Evolutionary conservation across 768 basidiomycete species (phyloP).

Genomic region (Mycena pura): DNA sequence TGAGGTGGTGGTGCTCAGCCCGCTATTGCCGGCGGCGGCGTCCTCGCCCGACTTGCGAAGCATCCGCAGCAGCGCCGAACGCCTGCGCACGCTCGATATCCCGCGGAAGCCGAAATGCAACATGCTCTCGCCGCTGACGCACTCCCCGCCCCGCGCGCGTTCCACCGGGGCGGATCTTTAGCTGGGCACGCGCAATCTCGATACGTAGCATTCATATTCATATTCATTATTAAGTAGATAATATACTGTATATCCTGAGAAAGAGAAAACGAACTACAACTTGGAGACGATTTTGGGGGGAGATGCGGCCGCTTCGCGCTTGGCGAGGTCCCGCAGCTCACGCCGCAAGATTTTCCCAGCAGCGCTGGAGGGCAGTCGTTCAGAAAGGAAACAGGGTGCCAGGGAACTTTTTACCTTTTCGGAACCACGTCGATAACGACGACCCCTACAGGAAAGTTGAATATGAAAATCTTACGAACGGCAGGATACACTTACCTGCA

Average conservation of each 20-base stretch:
- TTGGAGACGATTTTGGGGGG: constrained; percentile 2
- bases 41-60: not conserved
- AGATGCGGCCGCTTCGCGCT: constrained; percentile 39
- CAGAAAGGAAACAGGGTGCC: not conserved
- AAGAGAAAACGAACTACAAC: too few species aligned
- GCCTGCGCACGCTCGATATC: not conserved
- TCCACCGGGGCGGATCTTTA: not conserved
- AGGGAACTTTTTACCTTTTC: constrained; percentile 46
- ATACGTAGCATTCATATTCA: too few species aligned
- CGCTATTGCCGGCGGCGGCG: not conserved
- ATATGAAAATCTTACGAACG: not conserved
- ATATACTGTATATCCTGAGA: too few species aligned
- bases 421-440: constrained; percentile 57
- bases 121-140: not conserved
- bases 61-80: not conserved
- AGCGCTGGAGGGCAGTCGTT: constrained; percentile 43
- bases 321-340: constrained; percentile 57
- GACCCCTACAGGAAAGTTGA: constrained; percentile 46
- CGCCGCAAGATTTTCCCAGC: constrained; percentile 73
- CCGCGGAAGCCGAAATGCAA: constrained; percentile 18
- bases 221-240: too few species aligned
- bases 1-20: not conserved
- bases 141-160: not conserved
- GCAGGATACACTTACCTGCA: constrained; percentile 49
- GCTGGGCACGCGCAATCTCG: not conserved